A percentile compares a stretch with the other conserved stretches of the same genome.
These are phyloP conservation scores for Ustilago shanxiensis DNA, from an alignment of 1,284 basidiomycete genomes.

Conservation along the genomic window DNA sequence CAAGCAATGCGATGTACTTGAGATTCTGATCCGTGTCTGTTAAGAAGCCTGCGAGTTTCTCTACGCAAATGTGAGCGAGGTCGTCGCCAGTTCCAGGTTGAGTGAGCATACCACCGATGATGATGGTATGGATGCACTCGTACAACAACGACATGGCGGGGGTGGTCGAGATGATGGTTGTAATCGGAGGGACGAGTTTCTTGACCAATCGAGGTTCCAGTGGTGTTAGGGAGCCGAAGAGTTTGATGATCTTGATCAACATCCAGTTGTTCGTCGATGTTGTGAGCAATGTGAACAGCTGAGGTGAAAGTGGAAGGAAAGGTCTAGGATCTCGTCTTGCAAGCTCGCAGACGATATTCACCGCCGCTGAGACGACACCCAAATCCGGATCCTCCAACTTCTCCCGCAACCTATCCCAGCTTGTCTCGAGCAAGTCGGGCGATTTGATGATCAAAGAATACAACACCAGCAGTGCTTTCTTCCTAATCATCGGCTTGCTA, in stretches of 20 bases:
- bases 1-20: constrained; percentile 92
- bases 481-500: constrained; percentile 84
- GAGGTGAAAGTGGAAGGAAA: constrained; percentile 77
- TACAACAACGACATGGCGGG: constrained; percentile 95
- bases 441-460: constrained; percentile 72
- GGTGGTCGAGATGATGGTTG: constrained; percentile 93
- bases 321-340: constrained; percentile 72
- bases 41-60: constrained; percentile 91
- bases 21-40: constrained; percentile 95
- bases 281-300: constrained; percentile 92
- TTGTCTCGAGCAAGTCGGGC: constrained; percentile 58
- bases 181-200: constrained; percentile 92
- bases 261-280: constrained; percentile 99
- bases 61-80: constrained; percentile 88
- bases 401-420: constrained; percentile 77
- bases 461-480: constrained; percentile 85
- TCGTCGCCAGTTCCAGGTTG: constrained; percentile 72
- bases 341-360: constrained; percentile 95
- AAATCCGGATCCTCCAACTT: constrained; percentile 72
- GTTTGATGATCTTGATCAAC: constrained; percentile 98
- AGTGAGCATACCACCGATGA: constrained; percentile 91
- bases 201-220: constrained; percentile 92
- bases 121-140: constrained; percentile 98
- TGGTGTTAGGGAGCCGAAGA: constrained; percentile 75
- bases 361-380: constrained; percentile 89